Conservation (phyloP, 75 land plant species). For the Picea sitchensis region DNA sequence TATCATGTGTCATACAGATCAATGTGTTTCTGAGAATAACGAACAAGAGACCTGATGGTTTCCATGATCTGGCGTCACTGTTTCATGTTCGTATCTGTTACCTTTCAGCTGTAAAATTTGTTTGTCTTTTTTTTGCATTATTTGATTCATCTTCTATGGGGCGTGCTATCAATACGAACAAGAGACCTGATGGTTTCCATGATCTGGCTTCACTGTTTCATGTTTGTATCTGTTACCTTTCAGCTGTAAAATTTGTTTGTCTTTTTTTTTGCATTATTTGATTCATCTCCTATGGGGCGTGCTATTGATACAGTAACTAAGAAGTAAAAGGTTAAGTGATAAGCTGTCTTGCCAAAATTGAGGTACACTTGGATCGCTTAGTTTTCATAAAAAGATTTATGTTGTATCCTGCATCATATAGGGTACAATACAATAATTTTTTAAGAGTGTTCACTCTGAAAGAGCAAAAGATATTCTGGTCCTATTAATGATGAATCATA, state of each 20-base stretch:
- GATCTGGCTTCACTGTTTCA: constrained; percentile 98
- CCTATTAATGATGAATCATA: constrained; percentile 2
- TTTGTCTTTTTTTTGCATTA: neutral
- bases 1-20: constrained; percentile 47
- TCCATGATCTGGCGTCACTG: constrained; percentile 95
- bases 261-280: neutral
- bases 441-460: neutral
- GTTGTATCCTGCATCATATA: neutral
- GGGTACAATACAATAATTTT: neutral
- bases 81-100: constrained; percentile 84
- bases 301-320: neutral
- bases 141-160: neutral
- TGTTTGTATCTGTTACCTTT: constrained; percentile 44
- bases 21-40: constrained; percentile 98
- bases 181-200: constrained; percentile 96
- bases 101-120: neutral
- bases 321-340: neutral
- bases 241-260: neutral
- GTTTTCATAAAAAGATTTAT: neutral
- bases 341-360: neutral
- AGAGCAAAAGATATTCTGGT: neutral
- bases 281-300: neutral
- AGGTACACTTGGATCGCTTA: no score
- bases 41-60: constrained; percentile 91
- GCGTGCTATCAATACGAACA: constrained; percentile 13